Evolutionary conservation across 805 yeast genomes (phyloP), one percentile per base, ranked within the genome.

Genomic region (Candida boleticola): DNA sequence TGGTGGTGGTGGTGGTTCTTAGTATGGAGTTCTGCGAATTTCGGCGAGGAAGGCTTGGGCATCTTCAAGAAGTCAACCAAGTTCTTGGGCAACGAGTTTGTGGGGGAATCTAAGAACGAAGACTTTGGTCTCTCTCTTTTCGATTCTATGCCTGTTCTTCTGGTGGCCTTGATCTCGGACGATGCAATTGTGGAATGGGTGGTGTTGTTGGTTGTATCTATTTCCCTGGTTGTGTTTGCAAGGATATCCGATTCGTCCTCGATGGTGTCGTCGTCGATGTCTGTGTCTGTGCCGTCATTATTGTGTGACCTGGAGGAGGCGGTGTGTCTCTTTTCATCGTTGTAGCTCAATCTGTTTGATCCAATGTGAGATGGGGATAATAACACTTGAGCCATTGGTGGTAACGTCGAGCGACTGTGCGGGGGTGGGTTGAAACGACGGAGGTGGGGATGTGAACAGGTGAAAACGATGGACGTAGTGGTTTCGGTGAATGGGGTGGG

Each of bases 211-310:
- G 34, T 25, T 30, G 29, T 19, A 21, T 20, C 20, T 18, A 21
- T 20, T 21, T 22, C 33, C 19, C 34, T 17, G 6, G 36, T 41
- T 22, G 13, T 30, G 33, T 23, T 23, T 7, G 27, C 27, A 11
- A 29, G 19, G n/a, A 17, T 11, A 22, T 27, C 26, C 29, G 20
- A 30, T 25, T 35, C 18, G 19, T 39, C 29, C 25, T 30, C 42
- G 35, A 23, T 26, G 37, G 20, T 33, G 20, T 14, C 27, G 17
- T 16, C 38, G 29, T 35, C 44, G 26, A 21, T 40, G 19, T 39
- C 41, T 19, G 33, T 20, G 42, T 31, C 46, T 30, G 11, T 26
- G 11, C 38, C 44, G 21, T 22, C 39, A 5, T 48, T 42, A 1
- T 35, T 32, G 18, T 29, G 31, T 29, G 14, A 29, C 14, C 14